phyloP scores from a whole-genome alignment of 2,329 filamentous ascomycete genomes.

The Scolecobasidium constrictum region DNA sequence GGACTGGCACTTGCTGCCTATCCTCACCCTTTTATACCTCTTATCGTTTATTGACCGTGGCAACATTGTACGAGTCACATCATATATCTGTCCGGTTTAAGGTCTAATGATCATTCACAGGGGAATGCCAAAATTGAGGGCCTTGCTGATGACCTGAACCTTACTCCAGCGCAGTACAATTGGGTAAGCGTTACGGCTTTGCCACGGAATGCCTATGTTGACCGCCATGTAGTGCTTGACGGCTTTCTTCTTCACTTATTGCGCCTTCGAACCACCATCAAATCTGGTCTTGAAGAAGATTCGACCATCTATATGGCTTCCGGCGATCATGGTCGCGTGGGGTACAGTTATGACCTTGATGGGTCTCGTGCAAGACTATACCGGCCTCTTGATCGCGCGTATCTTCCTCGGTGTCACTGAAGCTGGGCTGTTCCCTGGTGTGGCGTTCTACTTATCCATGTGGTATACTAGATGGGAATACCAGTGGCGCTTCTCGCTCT shows the following conservation, averaged over 20 bases:
- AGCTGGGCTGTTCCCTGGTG: conserved; percentile 25
- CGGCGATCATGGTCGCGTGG: conserved; percentile 31
- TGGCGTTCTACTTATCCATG: neutral
- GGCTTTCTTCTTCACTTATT: conserved; percentile 44
- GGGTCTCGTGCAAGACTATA: conserved; percentile 35
- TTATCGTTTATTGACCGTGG: conserved; percentile 10
- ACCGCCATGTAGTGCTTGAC: conserved; percentile 6
- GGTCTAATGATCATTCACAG: neutral
- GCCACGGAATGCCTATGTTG: too few species aligned
- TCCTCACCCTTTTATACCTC: conserved; percentile 10
- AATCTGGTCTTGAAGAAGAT: conserved; percentile 44
- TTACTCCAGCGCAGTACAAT: conserved; percentile 4
- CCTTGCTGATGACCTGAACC: conserved; percentile 8
- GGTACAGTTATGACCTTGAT: conserved; percentile 40
- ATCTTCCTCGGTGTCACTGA: conserved; percentile 34
- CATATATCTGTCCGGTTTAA: neutral
- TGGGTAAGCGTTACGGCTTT: neutral
- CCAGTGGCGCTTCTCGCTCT: conserved; percentile 48
- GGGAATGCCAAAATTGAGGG: conserved; percentile 12
- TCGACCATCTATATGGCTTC: conserved; percentile 23
- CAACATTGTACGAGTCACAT: conserved; percentile 8
- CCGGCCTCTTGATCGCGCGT: conserved; percentile 34
- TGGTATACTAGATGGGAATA: conserved; percentile 52
- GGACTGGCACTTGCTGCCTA: conserved; percentile 10
- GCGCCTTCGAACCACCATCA: conserved; percentile 43